These are phyloP conservation scores for Stipa capillata DNA, from an alignment of 176 grass and related monocot species.

Conservation along the genomic window DNA sequence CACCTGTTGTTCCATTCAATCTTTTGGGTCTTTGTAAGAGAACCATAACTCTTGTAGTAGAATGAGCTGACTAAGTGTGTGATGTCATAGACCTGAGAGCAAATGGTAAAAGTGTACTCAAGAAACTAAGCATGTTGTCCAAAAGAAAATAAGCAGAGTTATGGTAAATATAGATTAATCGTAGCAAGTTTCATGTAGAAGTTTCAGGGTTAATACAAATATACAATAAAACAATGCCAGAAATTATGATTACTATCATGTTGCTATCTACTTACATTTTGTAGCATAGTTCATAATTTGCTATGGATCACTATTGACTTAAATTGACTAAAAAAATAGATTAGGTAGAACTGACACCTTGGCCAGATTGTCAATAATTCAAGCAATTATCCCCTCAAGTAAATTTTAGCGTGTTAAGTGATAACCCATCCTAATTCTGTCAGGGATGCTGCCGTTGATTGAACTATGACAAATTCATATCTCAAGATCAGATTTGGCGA, in stretches of 20 bases:
- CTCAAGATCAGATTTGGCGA: neutral
- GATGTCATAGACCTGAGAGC: conserved; percentile 60
- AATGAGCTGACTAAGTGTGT: conserved; percentile 71
- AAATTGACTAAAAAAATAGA: neutral
- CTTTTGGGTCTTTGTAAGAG: conserved; percentile 85
- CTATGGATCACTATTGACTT: neutral
- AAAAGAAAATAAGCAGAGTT: neutral
- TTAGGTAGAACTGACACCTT: neutral
- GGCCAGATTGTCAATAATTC: neutral
- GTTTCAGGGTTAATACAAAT: neutral
- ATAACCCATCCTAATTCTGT: neutral
- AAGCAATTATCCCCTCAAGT: neutral
- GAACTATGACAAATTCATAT: neutral
- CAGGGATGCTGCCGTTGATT: neutral
- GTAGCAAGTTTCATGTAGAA: conserved; percentile 1
- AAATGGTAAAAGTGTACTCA: neutral
- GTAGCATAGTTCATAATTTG: neutral
- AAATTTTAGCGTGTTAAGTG: neutral
- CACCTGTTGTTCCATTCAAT: conserved; percentile 99
- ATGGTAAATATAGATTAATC: neutral
- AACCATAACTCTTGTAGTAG: conserved; percentile 84
- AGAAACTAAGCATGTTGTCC: neutral
- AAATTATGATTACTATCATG: conserved; percentile 2
- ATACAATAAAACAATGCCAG: neutral
- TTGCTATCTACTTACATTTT: neutral